Percentiles rank a stretch among this genome's conserved stretches.
These are phyloP conservation scores for Lodderomyces parapsilosis DNA, from an alignment of 1,139 yeast genomes.

Conservation along the genomic window DNA sequence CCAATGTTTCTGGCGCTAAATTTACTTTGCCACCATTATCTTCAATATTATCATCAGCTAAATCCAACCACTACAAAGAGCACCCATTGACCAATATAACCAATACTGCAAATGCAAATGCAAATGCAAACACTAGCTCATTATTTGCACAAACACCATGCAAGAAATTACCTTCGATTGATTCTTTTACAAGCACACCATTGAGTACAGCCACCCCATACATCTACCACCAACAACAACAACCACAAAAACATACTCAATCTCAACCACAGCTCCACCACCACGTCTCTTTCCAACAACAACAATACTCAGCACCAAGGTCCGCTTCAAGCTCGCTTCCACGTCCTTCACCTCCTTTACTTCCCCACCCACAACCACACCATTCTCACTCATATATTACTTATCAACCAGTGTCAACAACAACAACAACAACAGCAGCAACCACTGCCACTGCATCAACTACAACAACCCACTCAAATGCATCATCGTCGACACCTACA, in stretches of 20 bases:
- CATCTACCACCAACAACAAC: not conserved
- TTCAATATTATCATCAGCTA: constrained; percentile 28
- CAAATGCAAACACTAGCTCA: not conserved
- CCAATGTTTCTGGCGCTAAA: constrained; percentile 6
- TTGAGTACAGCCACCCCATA: constrained; percentile 2
- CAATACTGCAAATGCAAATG: not conserved
- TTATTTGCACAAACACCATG: constrained; percentile 11
- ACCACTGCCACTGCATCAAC: too few species aligned
- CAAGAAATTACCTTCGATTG: constrained; percentile 27
- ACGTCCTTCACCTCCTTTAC: not conserved
- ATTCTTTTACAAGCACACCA: constrained; percentile 16
- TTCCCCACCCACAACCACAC: constrained; percentile 1
- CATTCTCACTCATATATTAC: constrained; percentile 1
- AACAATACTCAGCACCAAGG: not conserved
- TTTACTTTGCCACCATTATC: constrained; percentile 45
- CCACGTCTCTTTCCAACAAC: not conserved
- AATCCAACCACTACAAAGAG: constrained; percentile 13
- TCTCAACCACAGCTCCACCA: not conserved
- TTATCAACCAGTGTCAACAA: constrained; percentile 13
- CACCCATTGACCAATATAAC: constrained; percentile 39
- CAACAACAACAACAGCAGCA: constrained; percentile 2
- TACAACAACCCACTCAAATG: not conserved
- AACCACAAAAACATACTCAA: not conserved
- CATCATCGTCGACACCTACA: constrained; percentile 11
- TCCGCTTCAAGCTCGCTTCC: not conserved